Percentiles rank a stretch among this genome's conserved stretches.
Evolutionary conservation across 2,329 filamentous ascomycete species (phyloP).

Genomic region (Cytospora leucostoma): DNA sequence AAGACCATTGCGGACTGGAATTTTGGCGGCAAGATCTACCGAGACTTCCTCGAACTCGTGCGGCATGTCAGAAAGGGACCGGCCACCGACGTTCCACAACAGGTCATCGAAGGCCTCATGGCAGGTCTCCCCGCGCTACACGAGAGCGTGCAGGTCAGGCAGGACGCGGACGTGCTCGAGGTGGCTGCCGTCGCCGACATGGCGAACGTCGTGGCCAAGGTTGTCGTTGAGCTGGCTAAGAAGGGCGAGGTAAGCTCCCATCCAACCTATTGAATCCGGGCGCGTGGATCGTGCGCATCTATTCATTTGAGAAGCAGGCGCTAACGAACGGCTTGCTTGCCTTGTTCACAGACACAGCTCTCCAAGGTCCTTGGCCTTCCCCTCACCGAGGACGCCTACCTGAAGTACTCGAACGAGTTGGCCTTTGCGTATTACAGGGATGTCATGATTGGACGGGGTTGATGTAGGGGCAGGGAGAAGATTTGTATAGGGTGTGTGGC

Average conservation of each 20-base stretch:
- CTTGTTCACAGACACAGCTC: conserved; percentile 43
- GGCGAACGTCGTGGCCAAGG: conserved; percentile 69
- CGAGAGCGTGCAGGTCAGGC: conserved; percentile 37
- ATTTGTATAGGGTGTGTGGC: not conserved
- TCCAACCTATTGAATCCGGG: not conserved
- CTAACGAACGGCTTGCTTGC: conserved; percentile 33
- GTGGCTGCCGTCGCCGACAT: conserved; percentile 81
- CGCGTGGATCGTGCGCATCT: not conserved
- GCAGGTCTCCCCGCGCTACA: conserved; percentile 58
- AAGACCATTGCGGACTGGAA: conserved; percentile 71
- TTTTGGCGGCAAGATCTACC: conserved; percentile 78
- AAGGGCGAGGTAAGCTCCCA: conserved; percentile 55
- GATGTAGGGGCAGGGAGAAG: not conserved
- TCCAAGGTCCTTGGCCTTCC: conserved; percentile 60
- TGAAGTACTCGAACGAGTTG: conserved; percentile 70
- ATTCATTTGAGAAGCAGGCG: conserved; percentile 37
- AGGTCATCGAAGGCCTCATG: conserved; percentile 58
- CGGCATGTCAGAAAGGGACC: conserved; percentile 40
- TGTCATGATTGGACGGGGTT: conserved; percentile 52
- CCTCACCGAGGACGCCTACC: conserved; percentile 71
- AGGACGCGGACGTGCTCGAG: conserved; percentile 49
- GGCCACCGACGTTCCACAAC: conserved; percentile 36
- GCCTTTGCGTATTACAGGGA: conserved; percentile 69
- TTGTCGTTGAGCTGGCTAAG: conserved; percentile 58
- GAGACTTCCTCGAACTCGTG: conserved; percentile 58